Conservation (phyloP, 495 filamentous ascomycete species). For the Penicillium subrubescens region DNA sequence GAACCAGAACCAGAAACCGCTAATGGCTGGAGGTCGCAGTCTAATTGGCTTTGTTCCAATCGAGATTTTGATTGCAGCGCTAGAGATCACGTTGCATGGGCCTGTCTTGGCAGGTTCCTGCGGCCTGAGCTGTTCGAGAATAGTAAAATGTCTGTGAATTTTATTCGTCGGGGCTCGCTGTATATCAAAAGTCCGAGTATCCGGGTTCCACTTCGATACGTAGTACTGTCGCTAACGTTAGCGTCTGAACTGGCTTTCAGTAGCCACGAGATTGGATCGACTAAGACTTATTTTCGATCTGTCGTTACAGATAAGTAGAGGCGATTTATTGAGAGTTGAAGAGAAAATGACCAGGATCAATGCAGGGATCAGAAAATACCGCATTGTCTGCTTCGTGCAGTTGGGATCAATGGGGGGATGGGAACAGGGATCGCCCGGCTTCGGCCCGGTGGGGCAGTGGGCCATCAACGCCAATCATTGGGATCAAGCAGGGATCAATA, state of each 20-base stretch:
- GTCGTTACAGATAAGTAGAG: neutral
- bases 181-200: neutral
- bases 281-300: neutral
- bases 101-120: neutral
- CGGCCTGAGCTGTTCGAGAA: neutral
- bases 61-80: neutral
- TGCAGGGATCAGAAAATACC: conserved; percentile 7
- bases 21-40: neutral
- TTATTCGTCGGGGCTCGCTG: neutral
- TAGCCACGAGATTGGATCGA: neutral
- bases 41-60: neutral
- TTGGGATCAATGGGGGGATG: neutral
- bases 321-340: neutral
- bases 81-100: neutral
- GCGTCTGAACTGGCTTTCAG: neutral
- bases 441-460: conserved; percentile 1
- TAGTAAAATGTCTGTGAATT: neutral
- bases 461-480: neutral
- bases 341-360: neutral
- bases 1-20: neutral
- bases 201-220: neutral
- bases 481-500: neutral
- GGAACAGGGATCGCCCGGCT: neutral
- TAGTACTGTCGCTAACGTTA: neutral
- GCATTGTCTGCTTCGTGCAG: neutral